Base-by-base conservation (phyloP, 805 yeast species). In the Pichia exigua region DNA sequence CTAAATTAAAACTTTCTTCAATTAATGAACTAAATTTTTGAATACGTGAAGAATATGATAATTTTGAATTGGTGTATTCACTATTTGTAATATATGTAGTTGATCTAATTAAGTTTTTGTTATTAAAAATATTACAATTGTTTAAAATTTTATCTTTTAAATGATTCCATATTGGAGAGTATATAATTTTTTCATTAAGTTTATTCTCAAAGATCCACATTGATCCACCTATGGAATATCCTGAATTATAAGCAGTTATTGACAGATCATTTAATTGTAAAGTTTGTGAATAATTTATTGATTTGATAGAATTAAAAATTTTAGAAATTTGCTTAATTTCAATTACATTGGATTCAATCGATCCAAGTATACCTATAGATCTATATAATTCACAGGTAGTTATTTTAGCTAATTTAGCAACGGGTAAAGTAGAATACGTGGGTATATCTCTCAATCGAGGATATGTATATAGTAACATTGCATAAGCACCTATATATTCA, bases 111-210 rank as follows among this genome's bases (percentile, higher is more conserved):
- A 91, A 71, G 42, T 78, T 76, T 0, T 87, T 74, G n/a, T 81
- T 69, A 46, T 52, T 55, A 30, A 87, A 66, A 6, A 58, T 35
- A 22, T 75, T 74, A 4, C 94, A 86, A 28, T 90, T 83, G 55
- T 84, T 85, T 48, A 94, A 69, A 59, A 90, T 90, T 0, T 87
- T 77, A 62, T 92, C 98, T 57, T 82, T 82, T 1, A 97, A 83
- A 64, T 94, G 98, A 65, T 91, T 92, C 98, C 98, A 94, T 44
- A 86, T 81, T 2, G 94, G 90, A 0, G 96, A 95, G 65, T 89
- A 88, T 2, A 92, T 72, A n/a, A 91, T 71, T 56, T 84, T 84
- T 58, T 92, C 97, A 18, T 83, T 78, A 54, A 85, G 82, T 51
- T 83, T 82, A 44, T 78, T 76, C 38, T 51, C 52, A 12, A 92